Evolutionary conservation across 352 stramenopile genomes (phyloP).

Genomic region (Phytophthora cactorum): DNA sequence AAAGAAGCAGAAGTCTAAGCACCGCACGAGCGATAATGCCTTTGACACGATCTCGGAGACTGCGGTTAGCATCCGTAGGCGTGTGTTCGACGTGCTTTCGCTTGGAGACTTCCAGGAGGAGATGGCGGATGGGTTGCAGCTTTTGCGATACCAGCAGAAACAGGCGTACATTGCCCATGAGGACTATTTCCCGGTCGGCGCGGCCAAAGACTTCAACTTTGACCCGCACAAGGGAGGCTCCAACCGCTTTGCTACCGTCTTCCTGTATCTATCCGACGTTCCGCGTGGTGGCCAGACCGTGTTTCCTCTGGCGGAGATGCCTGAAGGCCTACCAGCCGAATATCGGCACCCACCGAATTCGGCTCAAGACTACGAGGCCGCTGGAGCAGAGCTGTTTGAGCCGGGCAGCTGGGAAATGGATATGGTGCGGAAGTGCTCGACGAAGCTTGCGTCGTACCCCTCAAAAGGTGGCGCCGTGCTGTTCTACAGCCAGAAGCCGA

Average conservation of each 20-base stretch:
- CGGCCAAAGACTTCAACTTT: slow-evolving; percentile 73
- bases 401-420: slow-evolving; percentile 70
- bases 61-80: slow-evolving; percentile 76
- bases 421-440: slow-evolving; percentile 81
- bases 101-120: slow-evolving; percentile 90
- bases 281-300: slow-evolving; percentile 81
- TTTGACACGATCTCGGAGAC: slow-evolving; percentile 86
- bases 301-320: slow-evolving; percentile 81
- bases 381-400: slow-evolving; percentile 67
- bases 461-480: slow-evolving; percentile 94
- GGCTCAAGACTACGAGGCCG: slow-evolving; percentile 45
- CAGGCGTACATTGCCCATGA: slow-evolving; percentile 95
- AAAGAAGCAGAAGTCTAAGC: slow-evolving; percentile 71
- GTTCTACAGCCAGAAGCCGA: slow-evolving; percentile 97
- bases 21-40: slow-evolving; percentile 89
- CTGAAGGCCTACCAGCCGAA: slow-evolving; percentile 59
- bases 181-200: slow-evolving; percentile 91
- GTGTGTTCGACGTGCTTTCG: slow-evolving; percentile 92
- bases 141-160: slow-evolving; percentile 95
- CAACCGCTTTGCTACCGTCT: slow-evolving; percentile 86
- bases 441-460: slow-evolving; percentile 79
- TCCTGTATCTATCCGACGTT: slow-evolving; percentile 87
- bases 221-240: slow-evolving; percentile 75
- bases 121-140: slow-evolving; percentile 95
- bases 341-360: slow-evolving; percentile 61